Evolutionary conservation across 176 grass and related monocot species (phyloP).

Genomic region (Juncus effusus): DNA sequence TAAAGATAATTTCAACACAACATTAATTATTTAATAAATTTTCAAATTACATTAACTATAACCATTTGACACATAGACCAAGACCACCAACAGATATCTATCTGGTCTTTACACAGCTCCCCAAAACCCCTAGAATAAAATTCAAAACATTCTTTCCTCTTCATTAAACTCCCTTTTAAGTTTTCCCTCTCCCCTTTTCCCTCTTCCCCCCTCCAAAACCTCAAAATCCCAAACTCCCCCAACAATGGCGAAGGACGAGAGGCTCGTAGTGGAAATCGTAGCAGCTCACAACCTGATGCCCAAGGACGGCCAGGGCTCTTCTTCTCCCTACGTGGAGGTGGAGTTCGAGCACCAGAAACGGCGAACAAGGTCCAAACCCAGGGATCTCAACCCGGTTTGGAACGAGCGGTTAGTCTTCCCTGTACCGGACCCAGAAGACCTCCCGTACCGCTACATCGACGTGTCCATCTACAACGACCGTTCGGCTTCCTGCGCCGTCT

Average conservation of each 20-base stretch:
- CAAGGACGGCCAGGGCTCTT: constrained; percentile 88
- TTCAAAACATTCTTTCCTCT: constrained; percentile 27
- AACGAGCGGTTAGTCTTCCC: constrained; percentile 83
- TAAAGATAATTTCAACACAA: too few species aligned
- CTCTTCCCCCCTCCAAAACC: not conserved
- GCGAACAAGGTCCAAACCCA: constrained; percentile 48
- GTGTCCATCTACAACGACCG: constrained; percentile 80
- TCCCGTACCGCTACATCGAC: constrained; percentile 82
- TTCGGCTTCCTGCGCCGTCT: not conserved
- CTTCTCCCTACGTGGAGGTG: constrained; percentile 75
- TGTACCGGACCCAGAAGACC: constrained; percentile 70
- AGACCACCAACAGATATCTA: not conserved
- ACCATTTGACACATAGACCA: not conserved
- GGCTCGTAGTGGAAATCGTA: constrained; percentile 89
- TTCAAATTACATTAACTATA: not conserved
- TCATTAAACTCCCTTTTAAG: not conserved
- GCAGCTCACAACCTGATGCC: constrained; percentile 96
- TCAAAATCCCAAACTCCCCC: not conserved
- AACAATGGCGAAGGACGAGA: constrained; percentile 67
- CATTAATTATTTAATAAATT: too few species aligned
- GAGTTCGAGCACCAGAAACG: constrained; percentile 89
- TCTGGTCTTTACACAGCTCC: not conserved
- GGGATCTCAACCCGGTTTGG: constrained; percentile 84
- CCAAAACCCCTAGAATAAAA: constrained; percentile 25
- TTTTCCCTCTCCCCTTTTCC: not conserved